These are phyloP conservation scores for Bondarzewia mesenterica DNA, from an alignment of 1,284 basidiomycete species.

Conservation along the genomic window DNA sequence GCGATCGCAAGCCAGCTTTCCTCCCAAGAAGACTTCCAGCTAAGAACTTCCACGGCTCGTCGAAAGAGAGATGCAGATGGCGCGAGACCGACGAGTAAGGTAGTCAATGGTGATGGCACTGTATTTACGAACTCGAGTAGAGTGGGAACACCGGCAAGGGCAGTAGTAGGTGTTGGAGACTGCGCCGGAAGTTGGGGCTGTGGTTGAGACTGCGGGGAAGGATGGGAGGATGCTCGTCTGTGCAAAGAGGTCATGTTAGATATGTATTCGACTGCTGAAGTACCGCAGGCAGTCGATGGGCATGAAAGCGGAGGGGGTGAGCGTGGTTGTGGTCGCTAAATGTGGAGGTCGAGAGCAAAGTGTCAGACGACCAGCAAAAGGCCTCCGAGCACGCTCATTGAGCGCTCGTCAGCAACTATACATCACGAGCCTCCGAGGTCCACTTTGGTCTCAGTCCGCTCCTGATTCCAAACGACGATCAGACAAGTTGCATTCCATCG, in stretches of 20 bases:
- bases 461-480: too few relatives aligned
- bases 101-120: conserved; percentile 52
- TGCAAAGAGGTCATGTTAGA: not conserved
- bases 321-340: too few relatives aligned
- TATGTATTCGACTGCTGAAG: not conserved
- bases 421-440: too few relatives aligned
- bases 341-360: too few relatives aligned
- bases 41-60: conserved; percentile 43
- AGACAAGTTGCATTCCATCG: too few relatives aligned
- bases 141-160: conserved; percentile 11
- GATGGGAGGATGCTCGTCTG: not conserved
- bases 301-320: too few relatives aligned
- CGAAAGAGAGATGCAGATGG: conserved; percentile 43
- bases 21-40: conserved; percentile 58
- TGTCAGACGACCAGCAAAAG: too few relatives aligned
- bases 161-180: not conserved
- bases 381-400: too few relatives aligned
- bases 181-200: not conserved
- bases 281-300: too few relatives aligned
- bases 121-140: conserved; percentile 44
- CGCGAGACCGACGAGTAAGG: conserved; percentile 49
- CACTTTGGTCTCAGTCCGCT: too few relatives aligned
- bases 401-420: too few relatives aligned
- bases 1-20: conserved; percentile 64
- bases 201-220: too few relatives aligned